These are phyloP conservation scores for Vigna nakashimae DNA, from an alignment of 306 rosid genomes.

Conservation along the genomic window DNA sequence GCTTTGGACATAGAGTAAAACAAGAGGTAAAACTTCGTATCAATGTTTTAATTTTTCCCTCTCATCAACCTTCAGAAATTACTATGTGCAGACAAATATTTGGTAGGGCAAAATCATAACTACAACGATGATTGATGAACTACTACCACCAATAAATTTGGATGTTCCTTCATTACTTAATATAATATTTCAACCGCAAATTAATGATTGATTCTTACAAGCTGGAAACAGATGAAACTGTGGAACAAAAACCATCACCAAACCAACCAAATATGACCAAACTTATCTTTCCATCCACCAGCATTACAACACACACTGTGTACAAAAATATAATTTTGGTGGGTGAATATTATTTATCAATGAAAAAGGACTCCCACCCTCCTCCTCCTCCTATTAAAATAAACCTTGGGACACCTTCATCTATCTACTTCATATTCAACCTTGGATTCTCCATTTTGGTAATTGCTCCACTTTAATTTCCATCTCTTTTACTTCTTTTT, in stretches of 20 bases:
- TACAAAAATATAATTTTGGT: conserved; percentile 42
- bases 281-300: conserved; percentile 53
- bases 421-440: conserved; percentile 49
- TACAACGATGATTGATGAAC: conserved; percentile 45
- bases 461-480: conserved; percentile 36
- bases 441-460: conserved; percentile 56
- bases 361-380: conserved; percentile 30
- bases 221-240: conserved; percentile 45
- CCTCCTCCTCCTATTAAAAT: conserved; percentile 19
- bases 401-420: conserved; percentile 41
- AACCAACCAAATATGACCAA: conserved; percentile 63
- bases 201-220: conserved; percentile 51
- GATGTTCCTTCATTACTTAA: conserved; percentile 36
- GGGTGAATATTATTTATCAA: conserved; percentile 50
- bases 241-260: conserved; percentile 39
- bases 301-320: conserved; percentile 51
- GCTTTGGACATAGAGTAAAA: conserved; percentile 1
- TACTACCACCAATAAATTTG: conserved; percentile 41
- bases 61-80: neutral
- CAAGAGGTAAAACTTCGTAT: neutral
- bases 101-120: conserved; percentile 40
- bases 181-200: conserved; percentile 39
- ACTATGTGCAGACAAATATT: conserved; percentile 37
- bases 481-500: conserved; percentile 35
- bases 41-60: neutral